Evolutionary conservation across 257 asterid genomes (phyloP), one percentile per base, ranked within the genome.

Genomic region (Sherardia arvensis): DNA sequence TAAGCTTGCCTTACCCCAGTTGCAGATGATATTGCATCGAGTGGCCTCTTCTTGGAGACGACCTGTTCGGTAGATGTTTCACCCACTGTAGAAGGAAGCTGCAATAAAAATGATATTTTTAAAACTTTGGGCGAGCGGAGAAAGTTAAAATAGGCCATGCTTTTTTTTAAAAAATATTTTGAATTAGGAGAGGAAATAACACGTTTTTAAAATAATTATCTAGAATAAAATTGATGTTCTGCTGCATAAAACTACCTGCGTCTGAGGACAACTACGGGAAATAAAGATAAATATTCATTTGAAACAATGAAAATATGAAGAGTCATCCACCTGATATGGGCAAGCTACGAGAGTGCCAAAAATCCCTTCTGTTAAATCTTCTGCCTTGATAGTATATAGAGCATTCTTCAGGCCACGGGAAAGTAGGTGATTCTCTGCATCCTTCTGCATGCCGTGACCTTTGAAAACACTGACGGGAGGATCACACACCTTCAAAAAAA

Each of bases 391-490:
- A 69, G 95, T 74, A 77, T 87, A 92, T 47, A 92, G 95, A 61
- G 97, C 91, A 71, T 92, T 83, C 80, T 84, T 85, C 74, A 89
- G 95, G 71, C 97, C 96, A 73, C 85, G 76, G 32, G 95, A 80
- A 47, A 80, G 79, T 23, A 92, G 95, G 75, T 89, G 78, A 74
- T 92, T 83, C 71, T 89, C 96, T 14, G 98, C 85, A 71, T 87
- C 95, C 79, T 87, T 87, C 40, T 89, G 89, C 91, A 92, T 79
- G 65, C 84, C 73, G 65, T 85, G 71, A 47, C 97, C 95, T 78
- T 92, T 92, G 66, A 71, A 89, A 58, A 89, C 97, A 64, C 98
- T 89, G 61, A 84, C 98, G 30, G 98, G 95, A 76, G 96, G 97
- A 67, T 92, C 95, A 32, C 87, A 79, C 81, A 92, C 79, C 98